Base-by-base conservation (phyloP, 768 basidiomycete genomes). In the Rhodosporidiobolus sp. region DNA sequence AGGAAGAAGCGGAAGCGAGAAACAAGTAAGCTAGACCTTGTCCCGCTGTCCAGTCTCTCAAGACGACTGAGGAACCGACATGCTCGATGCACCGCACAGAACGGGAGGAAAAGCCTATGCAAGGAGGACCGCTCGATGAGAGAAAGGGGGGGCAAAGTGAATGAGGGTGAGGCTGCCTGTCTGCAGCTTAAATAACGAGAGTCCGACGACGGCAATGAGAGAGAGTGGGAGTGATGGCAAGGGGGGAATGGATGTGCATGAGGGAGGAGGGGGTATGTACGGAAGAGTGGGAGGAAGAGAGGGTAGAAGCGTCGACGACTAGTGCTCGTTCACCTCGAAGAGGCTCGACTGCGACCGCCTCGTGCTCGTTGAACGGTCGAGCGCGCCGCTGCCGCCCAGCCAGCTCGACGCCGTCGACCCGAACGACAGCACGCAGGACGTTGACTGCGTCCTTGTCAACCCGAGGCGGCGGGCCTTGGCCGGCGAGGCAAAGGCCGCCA, bases 391-490 rank as follows among this genome's bases (percentile, higher is more conserved):
- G 8, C 2, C 24, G n/a, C 52, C 52, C 38, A 16, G 30, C 65
- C 50, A 22, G 32, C 14, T 30, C 61, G 16, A 45, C 55, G n/a
- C 59, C 64, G 48, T 35, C 45, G 1, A n/a, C 58, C 67, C 63
- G 30, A 55, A 62, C 17, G 26, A 28, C 3, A 57, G 72, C 10
- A 69, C 72, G 57, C 38, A 67, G 46, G 61, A 38, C n/a, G 71
- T 49, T 46, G 61, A 67, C 60, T 72, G 71, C 12, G 71, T 72
- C 22, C 67, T 56, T 9, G 57, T 52, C 9, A 75, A 64, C 19
- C 67, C 60, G 30, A 68, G 22, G 12, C 74, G 67, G 35, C 54
- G 63, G n/a, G 24, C 34, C 56, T 72, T 67, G 56, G 52, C 53
- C 35, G 63, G 50, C 5, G 63, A 52, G 52, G 46, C 32, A 46